These are phyloP conservation scores for Collybia sordida DNA, from an alignment of 768 basidiomycete species.

Conservation along the genomic window DNA sequence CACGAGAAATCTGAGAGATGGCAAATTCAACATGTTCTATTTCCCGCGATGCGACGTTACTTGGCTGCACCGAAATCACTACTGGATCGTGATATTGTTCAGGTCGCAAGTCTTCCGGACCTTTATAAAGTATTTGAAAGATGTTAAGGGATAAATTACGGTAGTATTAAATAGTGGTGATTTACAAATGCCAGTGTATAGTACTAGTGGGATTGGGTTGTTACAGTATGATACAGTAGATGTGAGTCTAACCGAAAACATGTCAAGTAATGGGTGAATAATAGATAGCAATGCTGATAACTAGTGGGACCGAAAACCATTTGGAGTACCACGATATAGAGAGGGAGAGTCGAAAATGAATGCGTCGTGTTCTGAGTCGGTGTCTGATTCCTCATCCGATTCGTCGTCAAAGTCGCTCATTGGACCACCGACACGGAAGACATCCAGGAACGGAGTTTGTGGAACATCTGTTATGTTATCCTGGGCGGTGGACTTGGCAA, in stretches of 20 bases:
- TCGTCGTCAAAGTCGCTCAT: slow-evolving; percentile 20
- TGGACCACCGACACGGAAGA: slow-evolving; percentile 57
- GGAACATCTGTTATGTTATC: slow-evolving; percentile 57
- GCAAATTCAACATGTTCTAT: slow-evolving; percentile 90
- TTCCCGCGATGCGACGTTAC: slow-evolving; percentile 83
- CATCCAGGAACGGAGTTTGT: slow-evolving; percentile 78
- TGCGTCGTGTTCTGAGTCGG: slow-evolving; percentile 55
- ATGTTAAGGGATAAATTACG: slow-evolving; percentile 47
- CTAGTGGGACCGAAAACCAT: slow-evolving; percentile 41
- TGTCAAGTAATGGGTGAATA: slow-evolving; percentile 5
- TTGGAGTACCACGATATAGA: slow-evolving; percentile 43
- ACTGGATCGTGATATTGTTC: slow-evolving; percentile 74
- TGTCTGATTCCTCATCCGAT: slow-evolving; percentile 44
- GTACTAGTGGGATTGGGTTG: slow-evolving; percentile 2
- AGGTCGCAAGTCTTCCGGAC: slow-evolving; percentile 88
- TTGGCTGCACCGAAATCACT: slow-evolving; percentile 65
- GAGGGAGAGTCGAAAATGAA: slow-evolving; percentile 62
- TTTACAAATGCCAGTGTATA: slow-evolving; percentile 17
- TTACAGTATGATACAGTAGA: slow-evolving; percentile 20
- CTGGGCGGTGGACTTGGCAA: slow-evolving; percentile 71
- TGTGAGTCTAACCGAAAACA: slow-evolving; percentile 16
- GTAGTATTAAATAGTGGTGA: slow-evolving; percentile 9
- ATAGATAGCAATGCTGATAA: slow-evolving; percentile 6
- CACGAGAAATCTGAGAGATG: slow-evolving; percentile 66
- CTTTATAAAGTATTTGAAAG: slow-evolving; percentile 94